Evolutionary conservation across 306 rosid species (phyloP).

Genomic region (Lathyrus oleraceus): DNA sequence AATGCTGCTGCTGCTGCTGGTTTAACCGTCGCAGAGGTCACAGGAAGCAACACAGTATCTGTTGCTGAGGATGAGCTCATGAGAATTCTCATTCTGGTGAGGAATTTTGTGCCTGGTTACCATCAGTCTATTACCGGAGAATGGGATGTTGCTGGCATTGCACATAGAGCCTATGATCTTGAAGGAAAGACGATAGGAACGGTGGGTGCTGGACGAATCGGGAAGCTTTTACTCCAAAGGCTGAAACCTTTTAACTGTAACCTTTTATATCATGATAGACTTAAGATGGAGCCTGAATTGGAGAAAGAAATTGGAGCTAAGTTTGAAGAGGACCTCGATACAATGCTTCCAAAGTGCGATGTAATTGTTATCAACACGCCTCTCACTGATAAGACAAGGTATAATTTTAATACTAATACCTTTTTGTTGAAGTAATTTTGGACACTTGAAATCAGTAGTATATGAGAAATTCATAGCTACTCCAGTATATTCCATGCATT

Average conservation of each 20-base stretch:
- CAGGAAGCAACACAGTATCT: constrained; percentile 88
- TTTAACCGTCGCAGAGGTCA: constrained; percentile 92
- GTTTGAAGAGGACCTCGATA: constrained; percentile 91
- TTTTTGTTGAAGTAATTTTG: no score
- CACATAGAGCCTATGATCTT: constrained; percentile 86
- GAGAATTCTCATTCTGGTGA: constrained; percentile 84
- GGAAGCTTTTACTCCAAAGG: constrained; percentile 85
- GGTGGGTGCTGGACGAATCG: constrained; percentile 85
- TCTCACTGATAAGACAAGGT: constrained; percentile 91
- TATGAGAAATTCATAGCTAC: no score
- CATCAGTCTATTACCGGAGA: constrained; percentile 76
- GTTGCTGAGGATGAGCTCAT: constrained; percentile 96
- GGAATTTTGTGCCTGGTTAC: constrained; percentile 87
- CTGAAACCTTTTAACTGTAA: constrained; percentile 88
- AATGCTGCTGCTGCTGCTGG: constrained; percentile 95
- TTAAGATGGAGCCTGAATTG: constrained; percentile 69
- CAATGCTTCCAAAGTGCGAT: constrained; percentile 96
- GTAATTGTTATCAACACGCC: constrained; percentile 87
- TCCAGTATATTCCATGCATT: no score
- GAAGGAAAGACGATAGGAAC: constrained; percentile 94
- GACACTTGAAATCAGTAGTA: no score
- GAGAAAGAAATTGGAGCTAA: constrained; percentile 77
- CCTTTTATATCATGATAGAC: constrained; percentile 84
- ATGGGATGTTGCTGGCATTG: constrained; percentile 95
- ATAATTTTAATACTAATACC: neutral